Percentiles rank a stretch among this genome's conserved stretches.
These are phyloP conservation scores for Ascochyta viciae-villosae DNA, from an alignment of 2,329 filamentous ascomycete species.

Conservation along the genomic window DNA sequence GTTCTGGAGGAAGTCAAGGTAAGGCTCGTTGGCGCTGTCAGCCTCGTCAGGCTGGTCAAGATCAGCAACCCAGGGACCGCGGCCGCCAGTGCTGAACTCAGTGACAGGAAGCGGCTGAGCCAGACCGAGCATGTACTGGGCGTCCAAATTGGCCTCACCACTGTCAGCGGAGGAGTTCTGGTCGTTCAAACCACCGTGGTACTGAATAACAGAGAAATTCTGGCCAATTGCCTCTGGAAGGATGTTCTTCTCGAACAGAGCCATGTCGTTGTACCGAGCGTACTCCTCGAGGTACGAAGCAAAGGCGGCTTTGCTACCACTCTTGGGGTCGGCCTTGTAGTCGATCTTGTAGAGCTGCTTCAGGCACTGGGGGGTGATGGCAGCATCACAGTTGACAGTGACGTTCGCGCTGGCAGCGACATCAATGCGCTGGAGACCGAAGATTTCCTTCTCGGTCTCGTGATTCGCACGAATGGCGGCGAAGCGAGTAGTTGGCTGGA, in stretches of 20 bases:
- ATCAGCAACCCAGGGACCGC: constrained; percentile 60
- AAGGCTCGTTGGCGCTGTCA: constrained; percentile 69
- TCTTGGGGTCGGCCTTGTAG: constrained; percentile 54
- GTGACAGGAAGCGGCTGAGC: constrained; percentile 61
- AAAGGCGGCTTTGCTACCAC: constrained; percentile 60
- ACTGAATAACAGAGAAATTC: constrained; percentile 52
- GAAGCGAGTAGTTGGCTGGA: constrained; percentile 62
- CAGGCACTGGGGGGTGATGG: constrained; percentile 57
- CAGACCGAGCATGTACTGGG: constrained; percentile 65
- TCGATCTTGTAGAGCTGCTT: constrained; percentile 59
- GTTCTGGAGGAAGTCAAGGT: constrained; percentile 66
- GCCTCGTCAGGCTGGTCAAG: constrained; percentile 48
- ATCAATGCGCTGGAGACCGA: constrained; percentile 18
- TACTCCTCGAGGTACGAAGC: constrained; percentile 61
- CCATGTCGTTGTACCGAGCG: constrained; percentile 57
- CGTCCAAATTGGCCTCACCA: constrained; percentile 68
- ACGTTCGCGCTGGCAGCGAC: constrained; percentile 22
- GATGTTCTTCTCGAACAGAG: constrained; percentile 51
- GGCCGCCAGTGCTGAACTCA: constrained; percentile 67
- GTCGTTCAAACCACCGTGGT: constrained; percentile 34
- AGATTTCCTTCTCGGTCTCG: constrained; percentile 28
- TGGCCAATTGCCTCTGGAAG: constrained; percentile 45
- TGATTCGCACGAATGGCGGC: constrained; percentile 41
- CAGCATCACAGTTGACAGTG: constrained; percentile 28
- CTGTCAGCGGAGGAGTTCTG: constrained; percentile 32